Base-by-base conservation (phyloP, 768 basidiomycete genomes). In the Lactarius deliciosus region DNA sequence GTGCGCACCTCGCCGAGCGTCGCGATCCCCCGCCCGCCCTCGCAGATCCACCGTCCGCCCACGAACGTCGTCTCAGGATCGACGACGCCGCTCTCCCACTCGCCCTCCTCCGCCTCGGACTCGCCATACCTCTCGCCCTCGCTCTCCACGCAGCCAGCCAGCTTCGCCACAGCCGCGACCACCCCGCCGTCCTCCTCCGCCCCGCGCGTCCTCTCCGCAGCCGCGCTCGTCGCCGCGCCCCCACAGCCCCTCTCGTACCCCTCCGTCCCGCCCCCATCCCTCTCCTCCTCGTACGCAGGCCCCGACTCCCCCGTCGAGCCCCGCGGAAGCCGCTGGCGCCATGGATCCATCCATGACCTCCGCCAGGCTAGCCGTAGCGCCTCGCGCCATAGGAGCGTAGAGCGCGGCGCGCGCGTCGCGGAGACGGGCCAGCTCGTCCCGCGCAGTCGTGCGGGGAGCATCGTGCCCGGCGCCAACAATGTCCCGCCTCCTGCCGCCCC, bases 221-320 rank as follows among this genome's bases (percentile, higher is more conserved):
- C 36, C 10, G 36, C 36, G 3, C 36, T 73, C 70, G 61, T 73
- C n/a, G n/a, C n/a, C 70, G 61, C 79, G 72, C 10, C 76, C 72
- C 11, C 76, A 72, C 75, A 78, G 58, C 75, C 81, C 16, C 80
- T 94, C 60, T 83, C 90, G 5, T 94, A 94, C 71, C 92, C 92
- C 0, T 87, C 86, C 7, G 92, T 93, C 0, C 92, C 92, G 2
- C 92, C 92, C 13, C 92, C 92, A 3, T 90, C 89, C 1, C 76
- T 92, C 32, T 90, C 89, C 6, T 90, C 88, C 8, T 90, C 89
- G 1, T 71, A 65, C 18, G 66, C 66, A 16, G 66, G 66, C 2
- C 66, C 68, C 6, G 68, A 70, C 60, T 71, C 70, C 55, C 70
- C 68, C 25, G 68, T 77, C 72, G 70, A 77, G 73, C 69, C 70